These are phyloP conservation scores for Canariomyces notabilis DNA, from an alignment of 2,329 filamentous ascomycete species.

Conservation along the genomic window DNA sequence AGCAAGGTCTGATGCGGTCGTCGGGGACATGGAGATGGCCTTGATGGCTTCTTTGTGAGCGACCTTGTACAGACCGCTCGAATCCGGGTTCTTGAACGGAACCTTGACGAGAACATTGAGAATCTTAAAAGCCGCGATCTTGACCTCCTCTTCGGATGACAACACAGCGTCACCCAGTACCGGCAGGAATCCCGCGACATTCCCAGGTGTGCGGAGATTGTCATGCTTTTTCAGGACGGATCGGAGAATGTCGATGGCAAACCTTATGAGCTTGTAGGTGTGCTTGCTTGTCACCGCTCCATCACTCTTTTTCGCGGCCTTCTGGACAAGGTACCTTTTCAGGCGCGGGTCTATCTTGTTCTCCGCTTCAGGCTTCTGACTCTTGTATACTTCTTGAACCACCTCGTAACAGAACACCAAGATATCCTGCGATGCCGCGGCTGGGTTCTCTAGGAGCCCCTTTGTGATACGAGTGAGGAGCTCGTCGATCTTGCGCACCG, in stretches of 20 bases:
- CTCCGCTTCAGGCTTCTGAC: constrained; percentile 47
- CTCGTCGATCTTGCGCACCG: constrained; percentile 86
- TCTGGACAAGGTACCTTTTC: constrained; percentile 74
- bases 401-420: constrained; percentile 95
- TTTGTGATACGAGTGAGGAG: constrained; percentile 76
- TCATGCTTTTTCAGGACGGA: constrained; percentile 83
- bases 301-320: constrained; percentile 68
- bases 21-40: constrained; percentile 69
- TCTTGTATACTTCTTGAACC: constrained; percentile 77
- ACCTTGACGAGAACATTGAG: constrained; percentile 81
- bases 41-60: constrained; percentile 83
- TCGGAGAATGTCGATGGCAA: constrained; percentile 81
- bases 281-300: constrained; percentile 71
- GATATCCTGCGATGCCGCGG: constrained; percentile 71
- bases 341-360: constrained; percentile 57
- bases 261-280: constrained; percentile 80
- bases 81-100: constrained; percentile 67
- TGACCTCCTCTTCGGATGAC: constrained; percentile 84
- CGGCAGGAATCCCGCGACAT: constrained; percentile 80
- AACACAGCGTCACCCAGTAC: constrained; percentile 84
- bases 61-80: constrained; percentile 60
- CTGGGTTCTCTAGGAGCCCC: constrained; percentile 77
- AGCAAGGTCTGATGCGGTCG: constrained; percentile 75
- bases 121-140: constrained; percentile 80
- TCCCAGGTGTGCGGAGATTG: constrained; percentile 69